A percentile compares a stretch with the other conserved stretches of the same genome.
Conservation (phyloP, 768 basidiomycete species). For the Pleurotus citrinopileatus region DNA sequence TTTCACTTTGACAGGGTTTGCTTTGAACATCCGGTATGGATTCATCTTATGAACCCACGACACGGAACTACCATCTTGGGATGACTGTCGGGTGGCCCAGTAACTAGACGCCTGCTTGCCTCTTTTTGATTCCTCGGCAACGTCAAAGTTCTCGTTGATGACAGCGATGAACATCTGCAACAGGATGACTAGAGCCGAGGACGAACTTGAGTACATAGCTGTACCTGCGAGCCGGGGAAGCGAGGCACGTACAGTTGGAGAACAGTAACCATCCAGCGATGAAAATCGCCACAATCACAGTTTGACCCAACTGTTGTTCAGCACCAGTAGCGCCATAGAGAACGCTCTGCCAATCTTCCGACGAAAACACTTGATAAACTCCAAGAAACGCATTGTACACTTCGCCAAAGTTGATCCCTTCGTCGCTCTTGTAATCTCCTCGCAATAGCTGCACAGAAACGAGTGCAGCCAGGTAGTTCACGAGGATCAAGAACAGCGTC, state of each 20-base stretch:
- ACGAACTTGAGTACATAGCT: background rate
- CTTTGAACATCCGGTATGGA: conserved; percentile 82
- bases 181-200: conserved; percentile 79
- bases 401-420: conserved; percentile 73
- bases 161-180: conserved; percentile 97
- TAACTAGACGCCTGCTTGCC: conserved; percentile 74
- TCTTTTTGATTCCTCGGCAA: conserved; percentile 89
- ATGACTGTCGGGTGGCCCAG: conserved; percentile 52
- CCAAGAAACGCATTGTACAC: conserved; percentile 84
- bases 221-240: background rate
- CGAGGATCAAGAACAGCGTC: conserved; percentile 83
- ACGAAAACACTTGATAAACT: conserved; percentile 87
- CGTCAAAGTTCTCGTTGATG: conserved; percentile 92
- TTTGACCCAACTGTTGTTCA: conserved; percentile 66
- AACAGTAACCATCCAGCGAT: conserved; percentile 85
- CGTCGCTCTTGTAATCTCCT: conserved; percentile 62
- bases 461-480: conserved; percentile 85
- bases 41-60: conserved; percentile 78
- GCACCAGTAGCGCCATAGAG: conserved; percentile 60
- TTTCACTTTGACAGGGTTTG: conserved; percentile 68
- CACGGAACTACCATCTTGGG: conserved; percentile 37
- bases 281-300: conserved; percentile 68
- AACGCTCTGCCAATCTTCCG: conserved; percentile 91
- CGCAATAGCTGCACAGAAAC: conserved; percentile 82
- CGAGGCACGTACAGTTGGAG: conserved; percentile 70